Evolutionary conservation across 1,284 basidiomycete species (phyloP).

Genomic region (Filobasidium uniguttulatum): DNA sequence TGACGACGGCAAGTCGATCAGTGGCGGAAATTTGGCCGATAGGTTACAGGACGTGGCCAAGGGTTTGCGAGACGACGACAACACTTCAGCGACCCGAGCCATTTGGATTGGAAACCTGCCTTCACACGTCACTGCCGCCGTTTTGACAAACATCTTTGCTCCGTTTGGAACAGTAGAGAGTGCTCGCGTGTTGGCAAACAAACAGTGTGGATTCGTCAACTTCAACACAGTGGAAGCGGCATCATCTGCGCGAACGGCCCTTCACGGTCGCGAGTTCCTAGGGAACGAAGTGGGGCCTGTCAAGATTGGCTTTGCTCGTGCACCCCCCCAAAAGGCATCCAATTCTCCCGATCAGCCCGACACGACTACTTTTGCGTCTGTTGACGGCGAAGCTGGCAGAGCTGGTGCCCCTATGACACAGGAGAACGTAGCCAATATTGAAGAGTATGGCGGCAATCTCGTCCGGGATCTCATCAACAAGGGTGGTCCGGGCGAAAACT

Average conservation of each 20-base stretch:
- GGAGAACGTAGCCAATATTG: slow-evolving; percentile 40
- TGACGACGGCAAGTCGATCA: slow-evolving; percentile 52
- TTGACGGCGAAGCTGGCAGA: slow-evolving; percentile 2
- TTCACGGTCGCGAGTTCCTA: slow-evolving; percentile 87
- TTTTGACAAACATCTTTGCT: slow-evolving; percentile 69
- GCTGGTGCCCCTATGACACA: slow-evolving; percentile 3
- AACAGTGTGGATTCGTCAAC: slow-evolving; percentile 95
- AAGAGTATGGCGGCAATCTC: slow-evolving; percentile 86
- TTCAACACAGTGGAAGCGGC: slow-evolving; percentile 96
- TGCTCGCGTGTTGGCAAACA: slow-evolving; percentile 85
- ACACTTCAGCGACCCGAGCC: slow-evolving; percentile 71
- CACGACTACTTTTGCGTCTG: slow-evolving; percentile 21
- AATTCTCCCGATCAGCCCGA: too few relatives aligned
- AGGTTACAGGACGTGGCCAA: not conserved
- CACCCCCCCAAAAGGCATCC: slow-evolving; percentile 54
- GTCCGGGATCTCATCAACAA: slow-evolving; percentile 76
- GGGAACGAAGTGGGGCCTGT: slow-evolving; percentile 92
- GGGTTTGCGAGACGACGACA: slow-evolving; percentile 18
- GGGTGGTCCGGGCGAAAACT: slow-evolving; percentile 53
- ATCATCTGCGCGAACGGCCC: slow-evolving; percentile 78
- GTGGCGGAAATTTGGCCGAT: slow-evolving; percentile 6
- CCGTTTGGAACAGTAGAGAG: slow-evolving; percentile 96
- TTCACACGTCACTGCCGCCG: slow-evolving; percentile 78
- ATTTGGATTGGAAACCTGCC: slow-evolving; percentile 95
- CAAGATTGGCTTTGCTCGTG: slow-evolving; percentile 90